phyloP scores from a whole-genome alignment of 257 asterid genomes.

The Coffea eugenioides region DNA sequence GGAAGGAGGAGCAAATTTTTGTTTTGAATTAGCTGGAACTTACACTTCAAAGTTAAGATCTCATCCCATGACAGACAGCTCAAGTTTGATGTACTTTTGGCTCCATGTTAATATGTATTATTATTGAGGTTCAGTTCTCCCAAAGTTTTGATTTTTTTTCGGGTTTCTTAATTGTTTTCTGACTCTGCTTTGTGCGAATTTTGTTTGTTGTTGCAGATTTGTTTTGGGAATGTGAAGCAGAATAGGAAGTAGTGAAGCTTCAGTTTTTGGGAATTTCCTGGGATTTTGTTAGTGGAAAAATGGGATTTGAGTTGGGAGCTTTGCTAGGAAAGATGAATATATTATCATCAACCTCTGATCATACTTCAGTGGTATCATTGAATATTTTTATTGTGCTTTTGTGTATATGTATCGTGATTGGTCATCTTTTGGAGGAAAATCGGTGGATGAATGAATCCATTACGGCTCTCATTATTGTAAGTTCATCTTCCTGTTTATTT shows the following conservation, averaged over 20 bases:
- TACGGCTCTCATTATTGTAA: constrained; percentile 76
- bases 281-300: constrained; percentile 19
- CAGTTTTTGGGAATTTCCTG: constrained; percentile 13
- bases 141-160: neutral
- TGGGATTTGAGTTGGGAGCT: constrained; percentile 49
- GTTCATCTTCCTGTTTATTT: constrained; percentile 11
- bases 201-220: constrained; percentile 4
- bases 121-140: neutral
- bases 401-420: constrained; percentile 82
- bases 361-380: constrained; percentile 75
- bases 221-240: constrained; percentile 14
- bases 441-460: constrained; percentile 99
- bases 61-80: neutral
- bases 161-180: neutral
- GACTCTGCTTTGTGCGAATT: neutral
- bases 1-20: neutral
- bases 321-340: constrained; percentile 31
- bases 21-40: neutral
- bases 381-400: constrained; percentile 78
- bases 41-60: constrained; percentile 15
- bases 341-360: constrained; percentile 55
- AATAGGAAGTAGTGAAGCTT: constrained; percentile 12
- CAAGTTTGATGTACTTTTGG: neutral
- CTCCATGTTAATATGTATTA: neutral
- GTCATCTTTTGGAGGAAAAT: constrained; percentile 91